Percentiles rank a stretch among this genome's conserved stretches.
Evolutionary conservation across 139 green algal genomes (phyloP).

Genomic region (Tetradesmus obliquus): DNA sequence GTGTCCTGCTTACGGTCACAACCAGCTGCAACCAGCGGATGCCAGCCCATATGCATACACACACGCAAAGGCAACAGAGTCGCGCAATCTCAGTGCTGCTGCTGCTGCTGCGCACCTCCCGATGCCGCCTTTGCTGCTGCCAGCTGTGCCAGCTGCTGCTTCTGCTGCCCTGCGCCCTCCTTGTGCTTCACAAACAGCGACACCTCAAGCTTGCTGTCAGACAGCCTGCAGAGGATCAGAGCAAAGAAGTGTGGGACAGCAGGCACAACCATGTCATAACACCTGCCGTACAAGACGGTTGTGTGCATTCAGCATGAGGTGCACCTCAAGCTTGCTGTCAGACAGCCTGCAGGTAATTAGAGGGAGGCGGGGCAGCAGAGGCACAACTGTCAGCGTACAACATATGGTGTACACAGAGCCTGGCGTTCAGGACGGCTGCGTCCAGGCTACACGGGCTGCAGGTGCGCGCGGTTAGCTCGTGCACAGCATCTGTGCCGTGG

Average conservation of each 20-base stretch:
- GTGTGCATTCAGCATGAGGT: too few relatives aligned
- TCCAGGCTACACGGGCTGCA: conserved; percentile 17
- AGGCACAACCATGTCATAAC: background rate
- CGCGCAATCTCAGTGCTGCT: too few relatives aligned
- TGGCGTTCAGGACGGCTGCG: too few relatives aligned
- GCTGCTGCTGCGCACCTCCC: background rate
- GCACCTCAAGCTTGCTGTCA: conserved; percentile 86
- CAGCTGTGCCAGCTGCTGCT: conserved; percentile 48
- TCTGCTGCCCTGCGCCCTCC: conserved; percentile 46
- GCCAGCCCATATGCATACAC: too few relatives aligned
- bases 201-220: conserved; percentile 86
- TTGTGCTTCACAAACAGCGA: conserved; percentile 86
- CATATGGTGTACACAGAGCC: too few relatives aligned
- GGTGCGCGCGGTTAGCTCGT: too few relatives aligned
- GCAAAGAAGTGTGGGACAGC: background rate
- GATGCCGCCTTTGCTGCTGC: conserved; percentile 33
- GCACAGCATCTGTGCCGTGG: too few relatives aligned
- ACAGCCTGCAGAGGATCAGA: conserved; percentile 6
- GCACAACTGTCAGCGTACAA: background rate
- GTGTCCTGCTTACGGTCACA: too few relatives aligned
- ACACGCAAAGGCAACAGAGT: too few relatives aligned
- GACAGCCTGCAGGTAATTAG: background rate
- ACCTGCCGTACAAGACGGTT: too few relatives aligned
- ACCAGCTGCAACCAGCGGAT: too few relatives aligned
- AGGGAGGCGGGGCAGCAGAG: background rate